Conservation (phyloP, 306 rosid species). For the Cicer chorassanicum region DNA sequence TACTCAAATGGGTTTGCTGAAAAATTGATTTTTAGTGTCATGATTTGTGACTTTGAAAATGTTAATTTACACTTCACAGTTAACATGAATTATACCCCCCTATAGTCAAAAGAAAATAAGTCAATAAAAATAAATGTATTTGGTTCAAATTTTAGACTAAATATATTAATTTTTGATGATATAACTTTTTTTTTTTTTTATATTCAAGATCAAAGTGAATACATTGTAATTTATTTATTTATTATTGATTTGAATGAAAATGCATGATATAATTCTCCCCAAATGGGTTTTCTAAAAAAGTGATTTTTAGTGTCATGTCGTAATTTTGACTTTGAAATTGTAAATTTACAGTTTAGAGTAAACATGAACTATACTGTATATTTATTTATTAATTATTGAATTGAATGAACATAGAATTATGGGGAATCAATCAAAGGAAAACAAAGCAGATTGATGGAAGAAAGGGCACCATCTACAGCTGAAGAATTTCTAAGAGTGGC, state of each 20-base stretch:
- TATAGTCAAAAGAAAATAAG: too few species aligned
- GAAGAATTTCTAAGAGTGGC: conserved; percentile 54
- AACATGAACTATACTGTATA: not conserved
- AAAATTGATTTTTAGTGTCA: not conserved
- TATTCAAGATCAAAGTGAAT: too few species aligned
- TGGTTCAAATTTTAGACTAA: too few species aligned
- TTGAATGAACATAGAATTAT: conserved; percentile 48
- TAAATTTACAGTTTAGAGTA: not conserved
- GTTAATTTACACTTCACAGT: not conserved
- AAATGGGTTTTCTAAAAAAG: conserved; percentile 30
- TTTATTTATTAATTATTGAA: not conserved
- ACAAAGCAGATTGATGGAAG: conserved; percentile 43
- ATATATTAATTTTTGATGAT: too few species aligned
- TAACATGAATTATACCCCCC: not conserved
- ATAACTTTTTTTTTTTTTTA: too few species aligned
- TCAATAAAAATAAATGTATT: too few species aligned
- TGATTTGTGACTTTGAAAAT: not conserved
- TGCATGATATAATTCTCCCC: not conserved
- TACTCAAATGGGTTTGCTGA: conserved; percentile 23
- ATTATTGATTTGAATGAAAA: too few species aligned
- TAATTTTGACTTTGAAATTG: not conserved
- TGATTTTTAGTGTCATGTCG: not conserved
- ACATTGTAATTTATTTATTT: too few species aligned
- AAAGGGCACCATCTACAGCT: conserved; percentile 60
- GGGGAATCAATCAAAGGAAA: conserved; percentile 45